Conservation (phyloP, 192 early-diverging fungal genomes). For the Coemansia sp. region DNA sequence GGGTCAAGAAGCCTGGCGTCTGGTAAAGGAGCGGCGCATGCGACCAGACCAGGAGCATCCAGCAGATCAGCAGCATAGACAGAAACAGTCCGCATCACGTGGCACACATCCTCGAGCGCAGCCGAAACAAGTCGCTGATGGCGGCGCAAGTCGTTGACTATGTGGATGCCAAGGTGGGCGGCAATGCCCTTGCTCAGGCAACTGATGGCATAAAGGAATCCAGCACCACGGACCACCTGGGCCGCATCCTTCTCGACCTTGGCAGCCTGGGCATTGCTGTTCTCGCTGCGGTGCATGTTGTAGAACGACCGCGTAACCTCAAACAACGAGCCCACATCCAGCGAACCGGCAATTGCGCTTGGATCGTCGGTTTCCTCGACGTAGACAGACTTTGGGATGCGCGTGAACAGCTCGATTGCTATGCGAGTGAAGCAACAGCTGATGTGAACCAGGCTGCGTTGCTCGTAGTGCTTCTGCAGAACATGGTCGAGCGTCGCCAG, state of each 20-base stretch:
- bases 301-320: constrained; percentile 34
- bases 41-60: constrained; percentile 1
- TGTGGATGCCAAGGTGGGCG: constrained; percentile 16
- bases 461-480: constrained; percentile 4
- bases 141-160: background rate
- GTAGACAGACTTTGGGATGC: constrained; percentile 41
- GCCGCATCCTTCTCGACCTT: constrained; percentile 29
- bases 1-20: background rate
- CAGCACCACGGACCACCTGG: constrained; percentile 32
- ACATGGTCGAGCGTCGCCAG: constrained; percentile 39
- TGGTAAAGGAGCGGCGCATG: constrained; percentile 16
- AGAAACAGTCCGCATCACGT: constrained; percentile 28
- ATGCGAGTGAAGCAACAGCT: constrained; percentile 43
- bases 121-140: constrained; percentile 7
- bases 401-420: constrained; percentile 45
- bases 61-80: constrained; percentile 27
- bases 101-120: constrained; percentile 41
- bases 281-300: constrained; percentile 9
- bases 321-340: constrained; percentile 13
- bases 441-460: constrained; percentile 1
- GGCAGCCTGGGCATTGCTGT: background rate
- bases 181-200: constrained; percentile 25
- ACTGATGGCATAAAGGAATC: constrained; percentile 27
- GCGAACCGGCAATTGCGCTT: too few relatives aligned
- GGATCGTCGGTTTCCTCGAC: constrained; percentile 3